Evolutionary conservation across 192 early-diverging fungal species (phyloP), one percentile per base, ranked within the genome.

Genomic region (Phycomyces blakesleeanus): DNA sequence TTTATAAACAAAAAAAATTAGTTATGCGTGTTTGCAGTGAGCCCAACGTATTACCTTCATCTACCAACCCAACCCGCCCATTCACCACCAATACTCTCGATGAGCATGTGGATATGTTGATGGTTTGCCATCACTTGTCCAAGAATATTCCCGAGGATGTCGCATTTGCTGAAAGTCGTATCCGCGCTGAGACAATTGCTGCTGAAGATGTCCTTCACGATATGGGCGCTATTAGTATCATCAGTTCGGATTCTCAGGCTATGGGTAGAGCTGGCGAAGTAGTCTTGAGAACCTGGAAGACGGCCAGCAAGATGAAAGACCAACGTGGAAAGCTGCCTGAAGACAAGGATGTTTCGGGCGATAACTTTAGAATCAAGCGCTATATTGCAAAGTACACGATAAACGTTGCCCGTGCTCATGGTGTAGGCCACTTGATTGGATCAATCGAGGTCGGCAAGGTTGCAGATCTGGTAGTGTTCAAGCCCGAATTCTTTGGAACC

Each of bases 241-340:
- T 98, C 64, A 92, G 89, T 67, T 92, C 89, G 11, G 96, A 98
- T 71, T 80, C 89, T 18, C 94, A 95, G 76, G 96, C 96, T 3
- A 98, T 98, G 96, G 96, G 96, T 12, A 84, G 96, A 9, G 87
- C 96, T 9, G 96, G 95, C 14, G 96, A 98, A 72, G 96, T 98
- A 2, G 76, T 97, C 4, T 63, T 87, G 14, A 74, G 96, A 50
- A 95, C 94, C 0, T 98, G 96, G 96, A 92, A 94, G 71, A 93
- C 94, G 18, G 96, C 94, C 6, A 85, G 93, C 67, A 95, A 97
- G 70, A 96, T 96, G 94, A 94, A 95, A 76, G 68, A 82, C 21
- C 83, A 90, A 58, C 79, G 94, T 41, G 89, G 91, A 15, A 84
- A 82, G 58, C 74, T 91, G 38, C 40, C 66, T 10, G 51, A 75